Conservation (phyloP, 1,139 yeast species). For the Blastobotrys capitulatus region DNA sequence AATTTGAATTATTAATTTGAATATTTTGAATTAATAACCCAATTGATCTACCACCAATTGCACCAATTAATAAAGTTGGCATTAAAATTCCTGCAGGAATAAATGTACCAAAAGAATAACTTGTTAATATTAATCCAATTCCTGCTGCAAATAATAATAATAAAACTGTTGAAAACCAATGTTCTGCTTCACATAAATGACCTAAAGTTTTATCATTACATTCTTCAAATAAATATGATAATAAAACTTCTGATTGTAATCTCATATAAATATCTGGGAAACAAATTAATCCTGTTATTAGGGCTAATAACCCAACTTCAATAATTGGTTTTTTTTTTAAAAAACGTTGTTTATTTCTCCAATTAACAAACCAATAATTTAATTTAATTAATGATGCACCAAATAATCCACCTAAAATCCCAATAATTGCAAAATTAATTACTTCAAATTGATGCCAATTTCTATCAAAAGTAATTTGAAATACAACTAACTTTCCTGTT, state of each 20-base stretch:
- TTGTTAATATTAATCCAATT: slow-evolving; percentile 52
- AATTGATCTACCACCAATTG: slow-evolving; percentile 58
- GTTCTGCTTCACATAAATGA: slow-evolving; percentile 36
- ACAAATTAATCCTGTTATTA: slow-evolving; percentile 48
- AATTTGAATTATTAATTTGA: slow-evolving; percentile 28
- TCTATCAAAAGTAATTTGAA: slow-evolving; percentile 61
- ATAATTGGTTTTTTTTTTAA: slow-evolving; percentile 26
- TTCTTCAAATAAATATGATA: slow-evolving; percentile 58
- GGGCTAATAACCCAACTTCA: slow-evolving; percentile 47
- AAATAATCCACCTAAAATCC: slow-evolving; percentile 61
- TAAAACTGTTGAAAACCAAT: slow-evolving; percentile 26
- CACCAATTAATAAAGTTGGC: slow-evolving; percentile 72
- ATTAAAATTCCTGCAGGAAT: slow-evolving; percentile 72
- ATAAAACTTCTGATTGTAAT: slow-evolving; percentile 50
- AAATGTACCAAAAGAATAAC: slow-evolving; percentile 59
- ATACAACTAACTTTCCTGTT: slow-evolving; percentile 52
- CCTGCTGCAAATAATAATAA: slow-evolving; percentile 42
- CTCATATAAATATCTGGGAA: slow-evolving; percentile 54
- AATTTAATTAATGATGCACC: slow-evolving; percentile 52
- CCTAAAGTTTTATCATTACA: slow-evolving; percentile 36
- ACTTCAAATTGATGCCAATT: slow-evolving; percentile 70
- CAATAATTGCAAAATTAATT: slow-evolving; percentile 61
- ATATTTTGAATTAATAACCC: slow-evolving; percentile 50
- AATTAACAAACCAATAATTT: slow-evolving; percentile 42
- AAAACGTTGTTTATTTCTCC: slow-evolving; percentile 27